Conservation (phyloP, 495 filamentous ascomycete species). For the Penicillium alfredii region DNA sequence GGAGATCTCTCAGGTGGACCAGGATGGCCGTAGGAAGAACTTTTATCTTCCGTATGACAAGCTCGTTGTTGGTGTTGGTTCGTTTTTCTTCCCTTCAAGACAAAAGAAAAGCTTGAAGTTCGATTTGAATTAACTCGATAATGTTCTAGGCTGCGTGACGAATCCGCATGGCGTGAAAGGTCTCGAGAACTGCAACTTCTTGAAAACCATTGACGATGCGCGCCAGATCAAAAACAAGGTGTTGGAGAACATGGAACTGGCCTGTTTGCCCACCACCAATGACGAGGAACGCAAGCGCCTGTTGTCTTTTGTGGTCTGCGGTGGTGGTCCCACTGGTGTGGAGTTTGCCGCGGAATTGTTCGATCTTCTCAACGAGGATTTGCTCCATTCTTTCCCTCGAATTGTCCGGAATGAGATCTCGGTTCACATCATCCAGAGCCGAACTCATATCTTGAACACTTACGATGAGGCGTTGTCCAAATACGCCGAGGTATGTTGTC, state of each 20-base stretch:
- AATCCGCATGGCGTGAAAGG: slow-evolving; percentile 96
- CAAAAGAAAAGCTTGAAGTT: neutral
- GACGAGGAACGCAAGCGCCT: slow-evolving; percentile 85
- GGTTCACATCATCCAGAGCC: slow-evolving; percentile 91
- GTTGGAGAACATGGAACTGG: slow-evolving; percentile 85
- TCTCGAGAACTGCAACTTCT: slow-evolving; percentile 86
- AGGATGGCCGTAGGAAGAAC: slow-evolving; percentile 59
- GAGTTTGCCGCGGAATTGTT: slow-evolving; percentile 96
- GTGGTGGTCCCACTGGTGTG: slow-evolving; percentile 94
- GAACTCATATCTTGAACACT: slow-evolving; percentile 93
- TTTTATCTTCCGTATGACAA: slow-evolving; percentile 99
- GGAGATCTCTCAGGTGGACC: slow-evolving; percentile 69
- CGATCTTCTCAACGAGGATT: slow-evolving; percentile 93
- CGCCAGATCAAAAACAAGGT: slow-evolving; percentile 81
- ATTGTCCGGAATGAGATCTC: slow-evolving; percentile 95
- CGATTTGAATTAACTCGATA: slow-evolving; percentile 6
- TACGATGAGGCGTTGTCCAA: slow-evolving; percentile 92
- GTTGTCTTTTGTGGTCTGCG: slow-evolving; percentile 89
- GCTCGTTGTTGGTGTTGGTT: slow-evolving; percentile 87
- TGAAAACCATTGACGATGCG: slow-evolving; percentile 92
- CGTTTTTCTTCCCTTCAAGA: slow-evolving; percentile 20
- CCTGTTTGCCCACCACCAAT: slow-evolving; percentile 86
- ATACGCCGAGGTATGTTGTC: slow-evolving; percentile 66
- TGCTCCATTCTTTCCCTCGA: slow-evolving; percentile 74
- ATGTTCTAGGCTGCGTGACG: slow-evolving; percentile 63